Conservation (phyloP, 345 rosid species). For the Eucalyptus guilfoylei region DNA sequence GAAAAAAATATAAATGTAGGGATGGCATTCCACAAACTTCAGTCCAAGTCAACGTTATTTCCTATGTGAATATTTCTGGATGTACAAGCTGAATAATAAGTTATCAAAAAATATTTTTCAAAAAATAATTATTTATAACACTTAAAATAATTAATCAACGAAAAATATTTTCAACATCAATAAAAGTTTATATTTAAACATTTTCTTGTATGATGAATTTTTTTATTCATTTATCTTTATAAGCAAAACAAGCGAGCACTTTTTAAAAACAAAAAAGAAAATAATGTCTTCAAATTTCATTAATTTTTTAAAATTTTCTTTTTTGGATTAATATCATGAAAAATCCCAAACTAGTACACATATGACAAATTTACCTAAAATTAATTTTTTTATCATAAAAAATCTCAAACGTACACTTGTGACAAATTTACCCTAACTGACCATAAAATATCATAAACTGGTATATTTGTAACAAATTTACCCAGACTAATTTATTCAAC, state of each 20-base stretch:
- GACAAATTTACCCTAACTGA: fast-evolving
- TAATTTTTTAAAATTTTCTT: not conserved
- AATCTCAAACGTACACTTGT: fast-evolving
- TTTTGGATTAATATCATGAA: fast-evolving
- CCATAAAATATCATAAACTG: fast-evolving
- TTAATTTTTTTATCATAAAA: fast-evolving
- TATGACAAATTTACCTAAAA: fast-evolving
- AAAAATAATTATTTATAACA: too few relatives aligned
- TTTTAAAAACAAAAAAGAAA: too few relatives aligned
- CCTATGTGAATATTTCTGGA: not conserved
- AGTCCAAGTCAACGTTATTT: not conserved
- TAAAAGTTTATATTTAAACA: too few relatives aligned
- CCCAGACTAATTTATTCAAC: fast-evolving
- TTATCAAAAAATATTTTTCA: too few relatives aligned
- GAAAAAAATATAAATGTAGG: fast-evolving
- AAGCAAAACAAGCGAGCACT: too few relatives aligned
- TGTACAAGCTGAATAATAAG: too few relatives aligned
- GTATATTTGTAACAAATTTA: fast-evolving
- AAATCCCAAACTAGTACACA: fast-evolving
- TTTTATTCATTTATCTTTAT: too few relatives aligned
- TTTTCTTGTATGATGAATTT: too few relatives aligned
- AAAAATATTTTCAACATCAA: too few relatives aligned
- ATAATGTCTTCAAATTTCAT: not conserved
- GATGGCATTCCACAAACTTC: not conserved
- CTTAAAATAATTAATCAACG: too few relatives aligned